Evolutionary conservation across 2,329 filamentous ascomycete species (phyloP).

Genomic region (Botrytis elliptica): DNA sequence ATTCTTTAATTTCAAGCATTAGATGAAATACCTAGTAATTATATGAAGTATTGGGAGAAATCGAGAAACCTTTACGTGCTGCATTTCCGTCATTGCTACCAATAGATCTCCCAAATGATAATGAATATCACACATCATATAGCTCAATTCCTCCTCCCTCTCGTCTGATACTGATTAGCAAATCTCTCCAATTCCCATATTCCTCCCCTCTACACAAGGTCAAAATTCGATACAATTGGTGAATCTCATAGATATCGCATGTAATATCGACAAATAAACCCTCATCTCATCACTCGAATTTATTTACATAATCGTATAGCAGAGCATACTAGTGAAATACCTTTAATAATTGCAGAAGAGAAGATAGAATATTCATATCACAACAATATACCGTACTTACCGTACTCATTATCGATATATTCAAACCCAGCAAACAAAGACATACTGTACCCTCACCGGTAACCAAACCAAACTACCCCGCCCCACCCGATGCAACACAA

Average conservation of each 20-base stretch:
- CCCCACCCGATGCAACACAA: background rate
- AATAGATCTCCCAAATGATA: too few relatives aligned
- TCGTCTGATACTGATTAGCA: background rate
- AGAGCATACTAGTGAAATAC: background rate
- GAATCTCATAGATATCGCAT: background rate
- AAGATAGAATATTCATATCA: background rate
- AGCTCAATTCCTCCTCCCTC: background rate
- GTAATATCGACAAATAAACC: background rate
- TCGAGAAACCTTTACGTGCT: background rate
- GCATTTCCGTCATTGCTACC: background rate
- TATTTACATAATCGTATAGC: background rate
- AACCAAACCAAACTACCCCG: background rate
- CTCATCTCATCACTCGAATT: background rate
- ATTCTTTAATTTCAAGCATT: background rate
- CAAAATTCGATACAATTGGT: background rate
- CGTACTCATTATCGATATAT: too few relatives aligned
- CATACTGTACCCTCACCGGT: background rate
- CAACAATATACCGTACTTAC: too few relatives aligned
- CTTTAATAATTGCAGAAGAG: background rate
- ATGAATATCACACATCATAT: background rate
- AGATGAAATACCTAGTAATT: too few relatives aligned
- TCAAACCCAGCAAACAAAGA: background rate
- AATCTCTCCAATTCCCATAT: background rate
- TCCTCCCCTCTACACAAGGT: background rate
- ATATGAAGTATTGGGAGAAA: too few relatives aligned